Base-by-base conservation (phyloP, 1,139 yeast species). In the Sugiyamaella grinbergsii region DNA sequence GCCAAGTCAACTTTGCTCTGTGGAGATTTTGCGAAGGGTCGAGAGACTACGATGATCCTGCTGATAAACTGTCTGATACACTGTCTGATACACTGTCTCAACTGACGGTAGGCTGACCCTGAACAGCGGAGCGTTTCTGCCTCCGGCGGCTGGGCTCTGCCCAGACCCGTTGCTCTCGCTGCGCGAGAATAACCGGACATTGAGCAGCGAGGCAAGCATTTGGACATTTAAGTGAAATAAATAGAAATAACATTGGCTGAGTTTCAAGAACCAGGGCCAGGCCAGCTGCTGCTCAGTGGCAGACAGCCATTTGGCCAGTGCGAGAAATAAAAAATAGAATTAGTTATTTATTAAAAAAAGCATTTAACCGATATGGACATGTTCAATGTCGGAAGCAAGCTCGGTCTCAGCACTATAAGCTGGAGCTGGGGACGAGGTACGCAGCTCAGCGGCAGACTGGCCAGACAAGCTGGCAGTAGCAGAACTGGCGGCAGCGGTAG, bases 361-460 rank as follows among this genome's bases (percentile, higher is more conserved):
- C n/a, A 4, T 13, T 36, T 31, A 47, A 28, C 41, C 45, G 19
- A 47, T 47, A 24, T 47, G 50, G 13, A 47, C 33, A 15, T 24
- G 42, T 19, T 41, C 46, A 22, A 41, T 38, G 28, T 34, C 37
- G 23, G 34, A 23, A 15, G 47, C 39, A 11, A 48, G 33, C 11
- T 28, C n/a, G n/a, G n/a, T n/a, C n/a, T n/a, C 37, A 28, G 45
- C 15, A 15, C 39, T 13, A 20, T 44, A 43, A 11, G 41, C 45
- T 7, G 51, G 50, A 15, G 48, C 40, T 7, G 52, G 36, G 10
- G 61, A 43, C 40, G 62, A 59, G 50, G 60, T 67, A 44, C 10
- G 29, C 47, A 11, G 38, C 23, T 16, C 24, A 4, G 36, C 16
- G 10, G 52, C 39, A n/a, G 36, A 31, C 18, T 49, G n/a, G 19